Evolutionary conservation across 2,329 filamentous ascomycete species (phyloP).

Genomic region (Botrytis sinoallii): DNA sequence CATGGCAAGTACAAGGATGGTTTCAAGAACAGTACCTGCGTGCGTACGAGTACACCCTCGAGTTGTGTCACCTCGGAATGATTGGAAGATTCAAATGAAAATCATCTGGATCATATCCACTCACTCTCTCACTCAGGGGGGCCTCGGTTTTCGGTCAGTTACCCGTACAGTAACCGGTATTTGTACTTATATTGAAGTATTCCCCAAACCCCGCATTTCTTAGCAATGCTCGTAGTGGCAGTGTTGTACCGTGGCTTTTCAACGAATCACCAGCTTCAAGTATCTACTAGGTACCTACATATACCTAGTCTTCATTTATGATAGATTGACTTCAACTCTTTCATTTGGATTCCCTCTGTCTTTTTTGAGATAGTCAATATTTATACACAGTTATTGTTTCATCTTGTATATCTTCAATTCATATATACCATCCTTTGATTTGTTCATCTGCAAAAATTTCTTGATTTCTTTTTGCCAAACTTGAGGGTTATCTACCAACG

Average conservation of each 20-base stretch:
- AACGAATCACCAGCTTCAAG: background rate
- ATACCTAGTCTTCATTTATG: background rate
- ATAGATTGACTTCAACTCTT: background rate
- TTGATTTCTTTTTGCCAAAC: background rate
- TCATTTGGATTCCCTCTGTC: background rate
- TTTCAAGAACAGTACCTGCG: background rate
- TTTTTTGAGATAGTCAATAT: background rate
- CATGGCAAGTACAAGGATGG: background rate
- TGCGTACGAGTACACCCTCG: background rate
- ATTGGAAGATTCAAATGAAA: background rate
- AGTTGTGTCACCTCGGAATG: background rate
- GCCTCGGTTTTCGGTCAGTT: background rate
- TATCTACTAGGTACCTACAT: background rate
- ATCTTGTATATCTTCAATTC: background rate
- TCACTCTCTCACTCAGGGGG: background rate
- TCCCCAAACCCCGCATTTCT: slow-evolving; percentile 6
- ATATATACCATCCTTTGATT: background rate
- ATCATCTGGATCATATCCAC: background rate
- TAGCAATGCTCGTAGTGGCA: background rate
- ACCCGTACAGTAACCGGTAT: background rate
- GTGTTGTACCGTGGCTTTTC: background rate
- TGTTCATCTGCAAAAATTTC: background rate
- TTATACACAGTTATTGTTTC: background rate
- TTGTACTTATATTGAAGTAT: background rate
- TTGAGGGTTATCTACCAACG: background rate